Base-by-base conservation (phyloP, 441 rosid species). In the Bruguiera hainesii region DNA sequence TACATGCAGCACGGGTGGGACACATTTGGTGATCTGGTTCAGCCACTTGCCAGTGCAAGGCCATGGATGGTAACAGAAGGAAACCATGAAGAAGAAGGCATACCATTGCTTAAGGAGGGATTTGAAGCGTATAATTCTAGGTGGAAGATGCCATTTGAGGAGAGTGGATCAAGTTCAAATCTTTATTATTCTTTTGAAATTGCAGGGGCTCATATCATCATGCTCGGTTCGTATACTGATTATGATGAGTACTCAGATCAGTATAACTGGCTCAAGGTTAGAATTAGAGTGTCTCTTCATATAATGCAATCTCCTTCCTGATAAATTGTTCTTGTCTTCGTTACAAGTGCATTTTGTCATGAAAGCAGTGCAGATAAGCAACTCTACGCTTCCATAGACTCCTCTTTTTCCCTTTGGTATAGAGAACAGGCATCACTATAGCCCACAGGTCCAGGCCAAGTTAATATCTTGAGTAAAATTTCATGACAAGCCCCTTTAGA, bases 11-110 rank as follows among this genome's bases (percentile, higher is more conserved):
- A 76, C 53, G 76, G 66, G 64, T 95, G 99, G 99, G 99, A 95
- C 71, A 80, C 97, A 10, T 95, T 95, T 70, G 98, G 98, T 6
- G 82, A 88, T 72, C 78, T 95, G 55, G 95, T 95, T 56, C 81
- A 95, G 86, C 98, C 97, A 46, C 89, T 95, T 59, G 97, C 99
- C 25, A 95, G 98, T 75, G 81, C 93, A 25, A 88, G 87, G 77
- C 97, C 99, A 0, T 95, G 99, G 99, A 95, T 95, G 99, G 99
- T 95, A 50, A 95, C 99, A 1, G 73, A 91, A 78, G 99, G 97
- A 63, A 95, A 95, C 83, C 99, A 95, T 65, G 99, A 95, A 60
- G 74, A 73, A 72, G 99, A 95, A 83, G 75, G 19, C 71, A 87
- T 95, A 73, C 96, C 89, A 0, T 56, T 87, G 21, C 3, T 95